phyloP scores from a whole-genome alignment of 1,284 basidiomycete genomes.

The Austroboletus niveus region DNA sequence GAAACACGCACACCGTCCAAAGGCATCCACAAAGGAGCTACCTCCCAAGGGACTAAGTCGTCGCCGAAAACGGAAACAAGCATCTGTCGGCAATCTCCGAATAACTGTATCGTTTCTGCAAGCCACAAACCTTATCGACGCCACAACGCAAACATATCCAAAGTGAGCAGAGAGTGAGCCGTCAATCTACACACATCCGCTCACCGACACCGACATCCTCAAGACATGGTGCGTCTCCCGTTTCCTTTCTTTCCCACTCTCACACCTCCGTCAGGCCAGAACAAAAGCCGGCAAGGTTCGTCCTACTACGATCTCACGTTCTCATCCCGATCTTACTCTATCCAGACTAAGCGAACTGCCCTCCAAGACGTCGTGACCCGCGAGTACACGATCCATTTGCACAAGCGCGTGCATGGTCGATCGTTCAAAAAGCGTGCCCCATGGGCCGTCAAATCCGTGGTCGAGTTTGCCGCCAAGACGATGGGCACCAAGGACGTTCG shows the following conservation, averaged over 20 bases:
- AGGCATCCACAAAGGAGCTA: background rate
- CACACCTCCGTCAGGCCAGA: conserved; percentile 36
- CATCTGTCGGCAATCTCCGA: conserved; percentile 19
- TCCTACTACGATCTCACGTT: conserved; percentile 21
- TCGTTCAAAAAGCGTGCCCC: conserved; percentile 95
- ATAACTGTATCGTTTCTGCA: conserved; percentile 30
- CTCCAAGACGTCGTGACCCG: conserved; percentile 95
- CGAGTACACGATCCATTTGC: conserved; percentile 95
- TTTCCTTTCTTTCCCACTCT: conserved; percentile 4
- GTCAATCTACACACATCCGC: conserved; percentile 16
- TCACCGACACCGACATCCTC: conserved; percentile 49
- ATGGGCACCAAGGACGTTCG: conserved; percentile 95
- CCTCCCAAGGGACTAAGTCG: background rate
- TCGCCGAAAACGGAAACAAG: background rate
- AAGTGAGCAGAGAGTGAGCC: conserved; percentile 12
- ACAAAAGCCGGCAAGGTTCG: conserved; percentile 41
- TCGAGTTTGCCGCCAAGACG: conserved; percentile 85
- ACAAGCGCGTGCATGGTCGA: conserved; percentile 89
- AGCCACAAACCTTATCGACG: conserved; percentile 40
- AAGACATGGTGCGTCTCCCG: conserved; percentile 61
- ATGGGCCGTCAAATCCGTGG: conserved; percentile 89
- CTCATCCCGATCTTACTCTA: conserved; percentile 5
- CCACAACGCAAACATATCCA: conserved; percentile 29
- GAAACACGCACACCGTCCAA: no score
- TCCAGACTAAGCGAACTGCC: conserved; percentile 86